Conservation (phyloP, 805 yeast species). For the Zygosaccharomyces bisporus region DNA sequence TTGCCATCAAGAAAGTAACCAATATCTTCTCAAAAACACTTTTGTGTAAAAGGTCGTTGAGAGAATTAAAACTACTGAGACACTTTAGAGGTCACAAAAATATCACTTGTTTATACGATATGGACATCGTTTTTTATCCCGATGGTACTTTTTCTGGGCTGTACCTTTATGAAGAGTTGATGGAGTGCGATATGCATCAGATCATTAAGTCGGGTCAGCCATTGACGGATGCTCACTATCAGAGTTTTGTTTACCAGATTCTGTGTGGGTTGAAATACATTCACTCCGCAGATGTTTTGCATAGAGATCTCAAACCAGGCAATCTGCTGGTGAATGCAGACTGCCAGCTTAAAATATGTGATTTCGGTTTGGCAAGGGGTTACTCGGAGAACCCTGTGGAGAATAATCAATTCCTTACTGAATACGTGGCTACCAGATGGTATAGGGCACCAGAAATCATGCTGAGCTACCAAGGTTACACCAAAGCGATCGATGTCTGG, state of each 20-base stretch:
- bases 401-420: constrained; percentile 92
- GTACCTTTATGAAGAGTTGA: constrained; percentile 89
- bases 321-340: constrained; percentile 91
- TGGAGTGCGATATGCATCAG: constrained; percentile 99
- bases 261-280: constrained; percentile 86
- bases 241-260: constrained; percentile 86
- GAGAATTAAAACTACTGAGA: constrained; percentile 84
- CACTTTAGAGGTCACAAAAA: constrained; percentile 96
- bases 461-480: constrained; percentile 88
- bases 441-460: constrained; percentile 98
- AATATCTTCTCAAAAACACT: constrained; percentile 90
- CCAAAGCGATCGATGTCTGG: constrained; percentile 97
- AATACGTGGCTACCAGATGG: constrained; percentile 98
- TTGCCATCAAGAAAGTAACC: constrained; percentile 94
- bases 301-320: constrained; percentile 93
- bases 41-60: constrained; percentile 82
- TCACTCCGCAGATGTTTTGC: constrained; percentile 89
- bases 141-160: constrained; percentile 84
- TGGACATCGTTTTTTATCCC: constrained; percentile 69
- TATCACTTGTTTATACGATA: constrained; percentile 90
- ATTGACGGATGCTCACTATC: constrained; percentile 91
- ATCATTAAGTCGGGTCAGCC: constrained; percentile 92
- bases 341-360: constrained; percentile 94
- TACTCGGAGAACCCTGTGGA: constrained; percentile 76
- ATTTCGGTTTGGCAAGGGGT: constrained; percentile 94